These are phyloP conservation scores for Penicillium salamii DNA, from an alignment of 495 filamentous ascomycete species.

Conservation along the genomic window DNA sequence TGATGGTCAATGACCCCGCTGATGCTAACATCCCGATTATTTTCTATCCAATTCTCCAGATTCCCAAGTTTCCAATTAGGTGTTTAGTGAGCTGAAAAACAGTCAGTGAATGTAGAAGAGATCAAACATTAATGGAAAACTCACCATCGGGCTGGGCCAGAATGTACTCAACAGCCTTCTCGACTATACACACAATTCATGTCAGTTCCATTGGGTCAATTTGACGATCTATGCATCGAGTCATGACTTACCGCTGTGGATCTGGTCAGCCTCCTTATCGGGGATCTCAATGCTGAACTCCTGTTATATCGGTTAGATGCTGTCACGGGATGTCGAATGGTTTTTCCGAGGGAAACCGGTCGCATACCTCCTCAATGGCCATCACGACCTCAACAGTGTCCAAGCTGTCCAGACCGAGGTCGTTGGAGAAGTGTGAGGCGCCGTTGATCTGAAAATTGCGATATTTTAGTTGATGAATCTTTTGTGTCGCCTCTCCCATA, in stretches of 20 bases:
- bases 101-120: slow-evolving; percentile 13
- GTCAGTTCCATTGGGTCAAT: slow-evolving; percentile 11
- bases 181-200: slow-evolving; percentile 55
- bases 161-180: slow-evolving; percentile 95
- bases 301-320: slow-evolving; percentile 48
- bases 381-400: slow-evolving; percentile 99
- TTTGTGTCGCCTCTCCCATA: background rate
- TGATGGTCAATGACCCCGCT: slow-evolving; percentile 20
- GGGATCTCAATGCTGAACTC: slow-evolving; percentile 99
- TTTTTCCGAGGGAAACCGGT: slow-evolving; percentile 18
- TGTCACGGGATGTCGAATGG: slow-evolving; percentile 1
- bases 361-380: slow-evolving; percentile 96
- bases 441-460: slow-evolving; percentile 62
- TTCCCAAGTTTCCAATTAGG: slow-evolving; percentile 31
- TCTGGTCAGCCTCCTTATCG: slow-evolving; percentile 95
- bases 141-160: slow-evolving; percentile 84
- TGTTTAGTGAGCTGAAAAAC: slow-evolving; percentile 40
- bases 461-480: slow-evolving; percentile 13
- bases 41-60: slow-evolving; percentile 38
- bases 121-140: slow-evolving; percentile 3
- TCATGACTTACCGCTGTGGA: slow-evolving; percentile 84
- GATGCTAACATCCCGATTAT: slow-evolving; percentile 35
- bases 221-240: background rate
- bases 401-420: slow-evolving; percentile 92
- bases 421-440: slow-evolving; percentile 87